Conservation (phyloP, 352 stramenopile species). For the Pythium oligandrum region DNA sequence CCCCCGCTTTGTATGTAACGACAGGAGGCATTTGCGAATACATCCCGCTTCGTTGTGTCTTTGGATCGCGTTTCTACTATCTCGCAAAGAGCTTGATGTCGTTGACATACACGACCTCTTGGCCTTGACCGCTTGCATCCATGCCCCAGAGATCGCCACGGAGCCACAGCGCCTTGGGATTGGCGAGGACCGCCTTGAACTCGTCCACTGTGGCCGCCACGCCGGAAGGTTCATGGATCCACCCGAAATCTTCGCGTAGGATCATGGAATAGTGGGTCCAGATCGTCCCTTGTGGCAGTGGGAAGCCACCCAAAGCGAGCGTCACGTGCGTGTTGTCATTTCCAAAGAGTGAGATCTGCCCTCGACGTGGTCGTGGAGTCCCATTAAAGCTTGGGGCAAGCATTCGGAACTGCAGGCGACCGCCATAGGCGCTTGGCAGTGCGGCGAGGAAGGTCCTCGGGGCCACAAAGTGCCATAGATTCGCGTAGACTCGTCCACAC, state of each 20-base stretch:
- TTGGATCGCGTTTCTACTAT: conserved; percentile 3
- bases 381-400: conserved; percentile 67
- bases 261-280: conserved; percentile 68
- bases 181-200: conserved; percentile 30
- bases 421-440: conserved; percentile 45
- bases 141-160: conserved; percentile 65
- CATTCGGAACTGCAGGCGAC: conserved; percentile 65
- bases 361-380: conserved; percentile 36
- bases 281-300: conserved; percentile 25
- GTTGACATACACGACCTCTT: conserved; percentile 77
- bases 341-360: conserved; percentile 49
- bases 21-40: not conserved
- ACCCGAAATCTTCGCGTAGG: conserved; percentile 72
- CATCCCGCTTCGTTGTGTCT: too few relatives aligned
- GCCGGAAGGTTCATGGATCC: conserved; percentile 54
- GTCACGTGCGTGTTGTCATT: conserved; percentile 29
- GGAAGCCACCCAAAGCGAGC: conserved; percentile 44
- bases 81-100: conserved; percentile 41
- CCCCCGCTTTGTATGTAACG: not conserved
- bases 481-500: conserved; percentile 59
- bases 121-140: conserved; percentile 31
- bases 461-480: conserved; percentile 66
- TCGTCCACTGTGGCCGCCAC: conserved; percentile 14
- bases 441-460: conserved; percentile 23
- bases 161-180: conserved; percentile 43